Percentiles rank a stretch among this genome's conserved stretches.
Conservation (phyloP, 352 stramenopile genomes). For the Pythium scleroteichum region DNA sequence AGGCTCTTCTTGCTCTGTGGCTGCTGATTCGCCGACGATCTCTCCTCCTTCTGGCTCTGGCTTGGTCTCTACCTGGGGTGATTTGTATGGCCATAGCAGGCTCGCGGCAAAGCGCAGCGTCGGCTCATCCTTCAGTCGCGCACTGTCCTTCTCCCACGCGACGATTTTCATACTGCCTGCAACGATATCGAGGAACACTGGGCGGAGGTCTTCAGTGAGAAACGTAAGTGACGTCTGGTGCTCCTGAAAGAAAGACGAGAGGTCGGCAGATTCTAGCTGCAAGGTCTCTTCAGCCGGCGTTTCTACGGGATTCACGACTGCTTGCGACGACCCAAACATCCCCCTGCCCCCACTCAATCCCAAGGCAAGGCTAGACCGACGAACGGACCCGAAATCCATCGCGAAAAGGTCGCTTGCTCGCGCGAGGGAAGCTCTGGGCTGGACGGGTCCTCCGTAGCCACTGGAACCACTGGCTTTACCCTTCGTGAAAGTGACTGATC, state of each 20-base stretch:
- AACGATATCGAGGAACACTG: slow-evolving; percentile 57
- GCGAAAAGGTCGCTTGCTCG: slow-evolving; percentile 75
- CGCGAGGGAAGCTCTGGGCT: slow-evolving; percentile 31
- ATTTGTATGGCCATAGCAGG: slow-evolving; percentile 59
- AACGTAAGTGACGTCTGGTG: slow-evolving; percentile 60
- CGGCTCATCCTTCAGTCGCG: slow-evolving; percentile 65
- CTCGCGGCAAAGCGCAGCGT: slow-evolving; percentile 71
- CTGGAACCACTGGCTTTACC: slow-evolving; percentile 10
- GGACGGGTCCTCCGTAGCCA: slow-evolving; percentile 5
- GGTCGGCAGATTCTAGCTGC: slow-evolving; percentile 36
- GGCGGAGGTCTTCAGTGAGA: slow-evolving; percentile 35
- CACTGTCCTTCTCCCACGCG: slow-evolving; percentile 60
- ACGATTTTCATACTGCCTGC: slow-evolving; percentile 51
- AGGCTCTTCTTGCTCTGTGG: neutral
- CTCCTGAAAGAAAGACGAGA: slow-evolving; percentile 55
- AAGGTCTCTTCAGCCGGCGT: slow-evolving; percentile 18
- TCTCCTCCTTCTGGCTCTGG: neutral
- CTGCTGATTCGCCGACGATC: neutral
- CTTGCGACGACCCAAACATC: slow-evolving; percentile 6
- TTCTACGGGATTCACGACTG: neutral
- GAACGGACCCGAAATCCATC: slow-evolving; percentile 51
- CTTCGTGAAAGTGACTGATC: slow-evolving; percentile 23
- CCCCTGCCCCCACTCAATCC: slow-evolving; percentile 12
- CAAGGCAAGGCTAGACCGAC: slow-evolving; percentile 35
- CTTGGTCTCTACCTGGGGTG: neutral